Evolutionary conservation across 441 rosid genomes (phyloP), one percentile per base, ranked within the genome.

Genomic region (Erodium moschatum): DNA sequence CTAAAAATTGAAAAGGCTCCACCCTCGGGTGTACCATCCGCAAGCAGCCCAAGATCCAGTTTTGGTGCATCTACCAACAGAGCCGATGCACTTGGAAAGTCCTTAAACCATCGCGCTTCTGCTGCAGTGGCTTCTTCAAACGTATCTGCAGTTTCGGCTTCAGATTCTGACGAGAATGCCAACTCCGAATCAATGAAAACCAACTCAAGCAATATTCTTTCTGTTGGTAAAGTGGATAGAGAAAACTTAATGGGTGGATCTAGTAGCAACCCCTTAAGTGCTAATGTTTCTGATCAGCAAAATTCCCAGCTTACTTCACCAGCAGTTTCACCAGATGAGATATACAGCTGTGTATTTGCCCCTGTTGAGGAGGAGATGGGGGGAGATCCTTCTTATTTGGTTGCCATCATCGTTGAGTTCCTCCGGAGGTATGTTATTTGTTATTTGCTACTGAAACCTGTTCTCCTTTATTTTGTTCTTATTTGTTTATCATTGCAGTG

Each of bases 251-350:
- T 68, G 31, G 79, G 77, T 75, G 77, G 87, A 63, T 72, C 81
- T 54, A 61, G 66, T 56, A 81, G 72, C 80, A 82, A 74, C 75
- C 81, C 77, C 58, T 65, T 82, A 65, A 79, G 80, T 79, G 83
- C 87, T 72, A 81, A 74, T 75, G 68, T 71, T 62, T 75, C 83
- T 48, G 92, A 84, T 77, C 80, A 67, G 84, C 97, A 80, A 70
- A 95, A 87, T 66, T 77, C 87, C 52, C 95, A 86, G 69, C 85
- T 89, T 69, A 69, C 84, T 29, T 87, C 97, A 15, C 84, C 99
- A 65, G 89, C 86, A 31, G 84, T 91, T 77, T 90, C 99, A 73
- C 93, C 97, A 21, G 91, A 90, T 81, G 99, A 91, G 84, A 81
- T 95, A 86, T 91, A 86, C 76, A 85, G 77, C 78, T 85, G 80